Evolutionary conservation across 352 stramenopile species (phyloP), one percentile per base, ranked within the genome.

Genomic region (Pythium vanterpoolii): DNA sequence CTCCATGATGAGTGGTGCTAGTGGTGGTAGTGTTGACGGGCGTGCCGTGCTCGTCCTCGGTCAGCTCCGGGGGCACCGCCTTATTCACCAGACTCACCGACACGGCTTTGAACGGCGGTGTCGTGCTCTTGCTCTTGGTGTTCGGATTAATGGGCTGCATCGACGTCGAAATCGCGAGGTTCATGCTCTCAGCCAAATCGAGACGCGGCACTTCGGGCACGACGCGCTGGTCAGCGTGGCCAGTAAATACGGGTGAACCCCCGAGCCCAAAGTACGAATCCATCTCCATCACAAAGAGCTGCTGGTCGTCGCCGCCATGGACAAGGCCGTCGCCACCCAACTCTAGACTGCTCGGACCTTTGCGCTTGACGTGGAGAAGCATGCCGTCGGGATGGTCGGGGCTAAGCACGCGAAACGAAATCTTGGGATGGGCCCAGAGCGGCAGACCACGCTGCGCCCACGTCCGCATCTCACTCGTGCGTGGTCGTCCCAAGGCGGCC

Each of bases 251-350:
- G 6, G 83, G 83, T 4, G 83, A 93, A 1, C 77, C 81, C 5
- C 83, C 81, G n/a, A 90, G 79, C 11, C 83, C 83, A 68, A 93
- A 93, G 68, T 93, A 93, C 31, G 80, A 87, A 67, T 93, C 83
- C 83, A 93, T 93, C 51, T 93, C 81, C 63, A 93, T 79, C 47
- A 90, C 83, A 64, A 93, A 93, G 27, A 92, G 66, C 60, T 90
- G 79, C 27, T 89, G 69, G 54, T 90, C 76, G 26, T 89, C 80
- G 19, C 86, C 76, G 39, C 73, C 71, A 38, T 80, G 50, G 59
- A 76, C 66, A 65, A 46, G 69, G 31, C 68, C 79, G 60, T 72
- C 78, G 60, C 60, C 66, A 54, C 50, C 62, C 14, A 30, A 39
- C 14, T 54, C 57, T 14, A 72, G 43, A 10, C 62, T 68, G 46